Conservation (phyloP, 2,329 filamentous ascomycete genomes). For the Sporothrix phasma region DNA sequence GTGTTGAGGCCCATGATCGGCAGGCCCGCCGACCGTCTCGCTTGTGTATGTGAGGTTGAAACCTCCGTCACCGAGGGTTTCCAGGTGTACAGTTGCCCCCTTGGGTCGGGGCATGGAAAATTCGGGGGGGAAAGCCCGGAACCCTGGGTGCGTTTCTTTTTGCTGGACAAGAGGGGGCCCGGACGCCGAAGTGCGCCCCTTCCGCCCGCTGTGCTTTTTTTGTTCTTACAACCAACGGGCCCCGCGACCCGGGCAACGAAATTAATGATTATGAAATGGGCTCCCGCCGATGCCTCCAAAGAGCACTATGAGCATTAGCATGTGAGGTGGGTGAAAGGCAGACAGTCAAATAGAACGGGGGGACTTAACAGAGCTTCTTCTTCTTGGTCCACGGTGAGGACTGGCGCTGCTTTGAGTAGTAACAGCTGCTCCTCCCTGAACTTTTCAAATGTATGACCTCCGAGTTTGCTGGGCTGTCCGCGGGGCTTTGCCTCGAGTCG, state of each 20-base stretch:
- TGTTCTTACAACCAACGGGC: conserved; percentile 52
- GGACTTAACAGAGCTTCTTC: conserved; percentile 51
- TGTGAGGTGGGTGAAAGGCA: not conserved
- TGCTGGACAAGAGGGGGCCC: conserved; percentile 19
- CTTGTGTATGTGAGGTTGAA: conserved; percentile 94
- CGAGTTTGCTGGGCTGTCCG: conserved; percentile 36
- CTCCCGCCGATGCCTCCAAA: conserved; percentile 43
- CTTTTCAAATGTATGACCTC: conserved; percentile 38
- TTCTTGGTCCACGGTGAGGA: conserved; percentile 30
- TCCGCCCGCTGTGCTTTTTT: conserved; percentile 41
- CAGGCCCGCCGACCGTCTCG: conserved; percentile 72
- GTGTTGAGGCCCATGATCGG: conserved; percentile 81
- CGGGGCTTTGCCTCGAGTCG: no score
- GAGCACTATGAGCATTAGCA: conserved; percentile 38
- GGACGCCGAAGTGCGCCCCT: conserved; percentile 13
- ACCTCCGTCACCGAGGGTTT: conserved; percentile 73
- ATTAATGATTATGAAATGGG: conserved; percentile 55
- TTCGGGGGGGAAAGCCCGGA: conserved; percentile 44
- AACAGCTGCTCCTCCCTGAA: conserved; percentile 40
- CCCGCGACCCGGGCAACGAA: conserved; percentile 58
- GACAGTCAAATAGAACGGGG: conserved; percentile 12
- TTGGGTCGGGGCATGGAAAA: conserved; percentile 61
- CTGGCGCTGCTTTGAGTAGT: conserved; percentile 26
- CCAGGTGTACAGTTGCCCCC: conserved; percentile 86
- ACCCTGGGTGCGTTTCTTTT: no score